A percentile compares a stretch with the other conserved stretches of the same genome.
Conservation (phyloP, 129 eudicot genomes). For the Oenanthe sinensis region DNA sequence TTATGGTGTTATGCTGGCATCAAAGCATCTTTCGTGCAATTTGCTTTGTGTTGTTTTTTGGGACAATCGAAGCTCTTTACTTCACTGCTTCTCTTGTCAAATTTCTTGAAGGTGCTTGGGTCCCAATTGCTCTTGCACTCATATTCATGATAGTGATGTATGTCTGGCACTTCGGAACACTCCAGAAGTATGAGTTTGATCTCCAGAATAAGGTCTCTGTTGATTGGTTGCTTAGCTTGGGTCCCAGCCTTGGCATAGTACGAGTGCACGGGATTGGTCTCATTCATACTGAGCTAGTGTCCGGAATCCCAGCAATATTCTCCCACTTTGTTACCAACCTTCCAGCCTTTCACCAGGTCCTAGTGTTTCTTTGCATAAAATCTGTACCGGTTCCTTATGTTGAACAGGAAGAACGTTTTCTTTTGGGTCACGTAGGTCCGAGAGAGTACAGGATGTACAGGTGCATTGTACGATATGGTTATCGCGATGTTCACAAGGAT, state of each 20-base stretch:
- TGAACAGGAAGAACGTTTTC: conserved; percentile 75
- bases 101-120: conserved; percentile 99
- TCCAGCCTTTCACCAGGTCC: conserved; percentile 95
- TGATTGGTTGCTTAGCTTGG: conserved; percentile 78
- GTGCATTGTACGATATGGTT: conserved; percentile 89
- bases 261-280: conserved; percentile 94
- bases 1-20: conserved; percentile 88
- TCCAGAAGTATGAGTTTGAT: conserved; percentile 74
- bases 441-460: conserved; percentile 69
- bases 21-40: conserved; percentile 57
- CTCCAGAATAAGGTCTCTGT: conserved; percentile 93
- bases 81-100: conserved; percentile 91
- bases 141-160: conserved; percentile 73
- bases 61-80: conserved; percentile 74
- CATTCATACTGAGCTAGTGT: conserved; percentile 84
- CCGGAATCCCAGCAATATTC: conserved; percentile 94
- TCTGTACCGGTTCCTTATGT: conserved; percentile 89
- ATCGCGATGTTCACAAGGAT: conserved; percentile 90
- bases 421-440: conserved; percentile 89
- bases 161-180: conserved; percentile 88
- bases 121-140: conserved; percentile 79
- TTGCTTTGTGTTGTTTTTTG: conserved; percentile 63
- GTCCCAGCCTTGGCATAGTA: conserved; percentile 85
- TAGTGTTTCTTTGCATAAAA: conserved; percentile 79
- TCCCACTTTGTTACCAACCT: conserved; percentile 96